phyloP scores from a whole-genome alignment of 1,284 basidiomycete species.

The Microbotryomycetes sp. region DNA sequence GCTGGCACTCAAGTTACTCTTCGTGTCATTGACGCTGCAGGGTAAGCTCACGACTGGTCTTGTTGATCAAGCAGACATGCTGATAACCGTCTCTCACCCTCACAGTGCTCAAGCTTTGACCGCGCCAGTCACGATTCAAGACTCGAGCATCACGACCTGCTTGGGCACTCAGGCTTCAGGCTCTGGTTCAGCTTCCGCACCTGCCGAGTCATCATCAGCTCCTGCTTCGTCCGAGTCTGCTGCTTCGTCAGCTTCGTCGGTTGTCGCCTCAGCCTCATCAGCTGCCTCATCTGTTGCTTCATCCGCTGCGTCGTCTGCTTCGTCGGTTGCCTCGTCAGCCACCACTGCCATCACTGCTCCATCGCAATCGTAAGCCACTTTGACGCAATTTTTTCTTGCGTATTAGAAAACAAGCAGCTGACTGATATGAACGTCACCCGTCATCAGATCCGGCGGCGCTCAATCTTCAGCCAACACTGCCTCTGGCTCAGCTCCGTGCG shows the following conservation, averaged over 20 bases:
- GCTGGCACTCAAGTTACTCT: background rate
- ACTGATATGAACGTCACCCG: too few relatives aligned
- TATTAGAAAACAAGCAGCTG: too few relatives aligned
- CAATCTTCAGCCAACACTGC: background rate
- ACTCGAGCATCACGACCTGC: background rate
- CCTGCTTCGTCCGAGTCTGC: background rate
- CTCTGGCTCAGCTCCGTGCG: background rate
- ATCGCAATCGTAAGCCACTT: too few relatives aligned
- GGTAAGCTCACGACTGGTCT: background rate
- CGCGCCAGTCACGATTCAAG: background rate
- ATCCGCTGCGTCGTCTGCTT: background rate
- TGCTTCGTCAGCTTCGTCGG: background rate
- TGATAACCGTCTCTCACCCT: background rate
- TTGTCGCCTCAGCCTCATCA: background rate
- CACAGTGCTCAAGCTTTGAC: background rate
- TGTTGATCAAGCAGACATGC: background rate
- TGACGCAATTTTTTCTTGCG: too few relatives aligned
- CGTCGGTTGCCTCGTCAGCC: constrained; percentile 2
- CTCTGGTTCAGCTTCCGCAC: background rate
- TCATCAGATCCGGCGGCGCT: too few relatives aligned
- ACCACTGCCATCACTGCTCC: background rate
- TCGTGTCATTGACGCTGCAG: background rate
- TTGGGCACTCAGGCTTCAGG: background rate
- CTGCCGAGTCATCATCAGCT: background rate
- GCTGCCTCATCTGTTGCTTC: background rate